phyloP scores from a whole-genome alignment of 192 early-diverging fungal species.

The Coemansia sp. region DNA sequence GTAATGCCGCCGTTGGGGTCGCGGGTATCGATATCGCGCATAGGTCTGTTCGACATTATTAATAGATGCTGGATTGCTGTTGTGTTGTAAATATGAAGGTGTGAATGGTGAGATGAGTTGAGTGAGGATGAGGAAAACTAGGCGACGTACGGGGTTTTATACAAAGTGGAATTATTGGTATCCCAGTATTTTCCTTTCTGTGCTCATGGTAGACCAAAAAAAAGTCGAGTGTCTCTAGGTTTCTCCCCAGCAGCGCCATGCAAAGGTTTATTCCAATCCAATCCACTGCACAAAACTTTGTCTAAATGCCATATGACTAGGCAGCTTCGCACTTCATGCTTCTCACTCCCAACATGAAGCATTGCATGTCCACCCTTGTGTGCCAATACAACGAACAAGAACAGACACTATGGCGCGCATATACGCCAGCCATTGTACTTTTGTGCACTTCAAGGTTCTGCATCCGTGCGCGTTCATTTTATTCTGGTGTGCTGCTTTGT shows the following conservation, averaged over 20 bases:
- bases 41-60: not conserved
- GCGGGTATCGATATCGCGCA: slow-evolving; percentile 39
- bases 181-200: no score
- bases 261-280: no score
- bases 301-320: no score
- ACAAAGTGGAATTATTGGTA: no score
- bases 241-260: no score
- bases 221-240: no score
- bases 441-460: not conserved
- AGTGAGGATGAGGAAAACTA: no score
- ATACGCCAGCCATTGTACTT: not conserved
- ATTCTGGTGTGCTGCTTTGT: no score
- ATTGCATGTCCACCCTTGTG: not conserved
- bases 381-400: not conserved
- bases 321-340: not conserved
- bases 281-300: no score
- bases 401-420: not conserved
- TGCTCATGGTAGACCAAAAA: no score
- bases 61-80: not conserved
- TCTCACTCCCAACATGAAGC: not conserved
- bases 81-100: not conserved
- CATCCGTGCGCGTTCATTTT: not conserved
- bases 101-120: no score
- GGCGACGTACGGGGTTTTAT: no score
- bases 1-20: slow-evolving; percentile 25